Conservation (phyloP, 441 rosid genomes). For the Dalechampia spathulata region DNA sequence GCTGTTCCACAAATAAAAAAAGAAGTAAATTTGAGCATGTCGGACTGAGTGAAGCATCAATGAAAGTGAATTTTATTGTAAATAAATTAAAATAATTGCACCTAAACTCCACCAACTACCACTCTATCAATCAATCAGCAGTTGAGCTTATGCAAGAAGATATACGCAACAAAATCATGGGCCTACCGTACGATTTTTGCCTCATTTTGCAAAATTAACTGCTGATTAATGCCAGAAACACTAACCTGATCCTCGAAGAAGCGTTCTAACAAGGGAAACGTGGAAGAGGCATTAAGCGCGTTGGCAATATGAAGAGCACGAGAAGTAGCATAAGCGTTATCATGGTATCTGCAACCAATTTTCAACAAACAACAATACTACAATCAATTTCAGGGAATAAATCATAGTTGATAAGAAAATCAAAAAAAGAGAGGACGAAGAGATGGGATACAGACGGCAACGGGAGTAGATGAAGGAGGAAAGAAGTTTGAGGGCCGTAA, state of each 20-base stretch:
- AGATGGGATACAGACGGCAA: constrained; percentile 55
- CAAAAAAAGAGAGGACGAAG: too few species aligned
- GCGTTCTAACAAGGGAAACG: constrained; percentile 51
- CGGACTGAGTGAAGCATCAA: too few species aligned
- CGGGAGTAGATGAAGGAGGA: constrained; percentile 68
- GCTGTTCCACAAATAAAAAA: too few species aligned
- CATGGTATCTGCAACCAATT: constrained; percentile 55
- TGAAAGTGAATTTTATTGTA: too few species aligned
- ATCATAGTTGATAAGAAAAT: too few species aligned
- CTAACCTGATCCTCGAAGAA: constrained; percentile 71
- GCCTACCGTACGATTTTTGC: too few species aligned
- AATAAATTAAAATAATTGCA: too few species aligned
- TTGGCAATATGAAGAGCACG: constrained; percentile 76
- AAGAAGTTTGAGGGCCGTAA: constrained; percentile 56
- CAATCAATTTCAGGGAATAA: not conserved
- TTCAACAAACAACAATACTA: too few species aligned
- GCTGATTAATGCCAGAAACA: not conserved
- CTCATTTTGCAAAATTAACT: not conserved
- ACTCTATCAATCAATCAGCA: not conserved
- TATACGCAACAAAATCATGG: too few species aligned
- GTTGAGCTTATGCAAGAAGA: not conserved
- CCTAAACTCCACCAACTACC: too few species aligned
- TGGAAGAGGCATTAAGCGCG: constrained; percentile 37
- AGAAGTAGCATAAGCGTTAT: constrained; percentile 64
- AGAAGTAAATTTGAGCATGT: too few species aligned